A percentile compares a stretch with the other conserved stretches of the same genome.
phyloP scores from a whole-genome alignment of 129 eudicot genomes.

The Scalesia atractyloides region DNA sequence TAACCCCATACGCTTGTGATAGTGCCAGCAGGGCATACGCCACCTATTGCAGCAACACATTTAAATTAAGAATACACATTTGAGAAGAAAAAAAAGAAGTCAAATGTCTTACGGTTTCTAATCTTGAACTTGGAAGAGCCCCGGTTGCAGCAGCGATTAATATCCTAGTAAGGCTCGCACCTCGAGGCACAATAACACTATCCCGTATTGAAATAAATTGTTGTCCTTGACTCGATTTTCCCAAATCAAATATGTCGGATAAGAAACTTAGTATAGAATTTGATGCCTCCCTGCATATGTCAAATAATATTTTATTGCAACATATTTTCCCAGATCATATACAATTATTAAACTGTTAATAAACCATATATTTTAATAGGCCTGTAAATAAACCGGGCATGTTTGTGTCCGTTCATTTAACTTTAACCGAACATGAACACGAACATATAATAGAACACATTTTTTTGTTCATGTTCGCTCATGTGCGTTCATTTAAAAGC shows the following conservation, averaged over 20 bases:
- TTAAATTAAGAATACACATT: neutral
- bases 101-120: conserved; percentile 67
- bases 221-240: conserved; percentile 69
- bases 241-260: conserved; percentile 87
- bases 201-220: conserved; percentile 64
- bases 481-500: too few relatives aligned
- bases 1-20: conserved; percentile 72
- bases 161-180: conserved; percentile 74
- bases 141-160: conserved; percentile 87
- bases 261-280: conserved; percentile 90
- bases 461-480: too few relatives aligned
- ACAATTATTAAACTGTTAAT: too few relatives aligned
- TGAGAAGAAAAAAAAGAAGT: neutral
- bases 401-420: too few relatives aligned
- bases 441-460: too few relatives aligned
- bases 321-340: neutral
- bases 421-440: too few relatives aligned
- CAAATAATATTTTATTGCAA: neutral
- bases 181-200: conserved; percentile 79
- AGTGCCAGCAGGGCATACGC: conserved; percentile 71
- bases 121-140: conserved; percentile 92
- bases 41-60: conserved; percentile 47
- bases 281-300: conserved; percentile 85
- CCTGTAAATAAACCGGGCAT: too few relatives aligned
- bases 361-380: too few relatives aligned